These are phyloP conservation scores for Solanum paucissectum DNA, from an alignment of 257 asterid genomes.

Conservation along the genomic window DNA sequence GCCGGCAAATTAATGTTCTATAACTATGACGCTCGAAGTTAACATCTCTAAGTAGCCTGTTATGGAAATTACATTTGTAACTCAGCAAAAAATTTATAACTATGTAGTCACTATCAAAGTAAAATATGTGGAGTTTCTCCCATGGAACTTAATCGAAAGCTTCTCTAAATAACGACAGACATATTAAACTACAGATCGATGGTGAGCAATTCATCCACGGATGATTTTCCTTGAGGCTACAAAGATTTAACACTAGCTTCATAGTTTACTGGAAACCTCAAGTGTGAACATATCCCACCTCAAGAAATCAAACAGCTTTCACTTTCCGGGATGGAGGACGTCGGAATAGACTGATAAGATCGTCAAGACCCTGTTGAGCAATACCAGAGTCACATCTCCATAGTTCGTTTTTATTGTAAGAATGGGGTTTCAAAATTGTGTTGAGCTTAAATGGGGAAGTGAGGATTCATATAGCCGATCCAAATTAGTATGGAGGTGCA, in stretches of 20 bases:
- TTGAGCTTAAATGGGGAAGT: background rate
- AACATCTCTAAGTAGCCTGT: background rate
- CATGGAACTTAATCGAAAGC: background rate
- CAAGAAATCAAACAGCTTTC: slow-evolving; percentile 39
- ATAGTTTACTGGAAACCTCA: background rate
- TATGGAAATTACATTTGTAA: background rate
- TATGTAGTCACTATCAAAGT: background rate
- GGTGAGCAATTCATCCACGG: slow-evolving; percentile 7
- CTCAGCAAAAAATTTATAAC: background rate
- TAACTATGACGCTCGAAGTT: background rate
- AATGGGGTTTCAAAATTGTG: background rate
- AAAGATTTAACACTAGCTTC: background rate
- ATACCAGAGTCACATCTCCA: background rate
- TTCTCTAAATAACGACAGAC: background rate
- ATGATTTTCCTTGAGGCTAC: slow-evolving; percentile 15
- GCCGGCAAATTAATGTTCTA: background rate
- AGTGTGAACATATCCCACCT: background rate
- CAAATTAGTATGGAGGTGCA: background rate
- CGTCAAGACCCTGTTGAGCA: slow-evolving; percentile 76
- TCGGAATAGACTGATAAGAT: slow-evolving; percentile 80
- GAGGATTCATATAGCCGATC: background rate
- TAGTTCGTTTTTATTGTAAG: background rate
- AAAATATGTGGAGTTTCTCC: background rate
- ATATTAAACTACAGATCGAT: background rate
- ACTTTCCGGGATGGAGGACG: slow-evolving; percentile 84